These are phyloP conservation scores for Cyclotella cryptica DNA, from an alignment of 108 stramenopile genomes.

Conservation along the genomic window DNA sequence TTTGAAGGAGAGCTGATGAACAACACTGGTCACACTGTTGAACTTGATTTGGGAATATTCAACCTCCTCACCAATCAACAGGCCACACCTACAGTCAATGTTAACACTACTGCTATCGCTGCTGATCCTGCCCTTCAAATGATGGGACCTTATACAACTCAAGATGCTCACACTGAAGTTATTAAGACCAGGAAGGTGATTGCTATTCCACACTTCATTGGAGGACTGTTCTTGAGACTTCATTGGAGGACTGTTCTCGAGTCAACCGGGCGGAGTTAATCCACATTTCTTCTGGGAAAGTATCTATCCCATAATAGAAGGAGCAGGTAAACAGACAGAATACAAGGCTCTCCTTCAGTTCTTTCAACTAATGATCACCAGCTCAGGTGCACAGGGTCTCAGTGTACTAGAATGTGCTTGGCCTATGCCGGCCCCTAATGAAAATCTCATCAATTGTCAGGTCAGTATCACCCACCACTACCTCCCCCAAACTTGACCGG, in stretches of 20 bases:
- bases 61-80: constrained; percentile 12
- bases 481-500: background rate
- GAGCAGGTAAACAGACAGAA: constrained; percentile 4
- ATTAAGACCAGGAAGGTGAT: constrained; percentile 17
- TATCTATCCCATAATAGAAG: constrained; percentile 12
- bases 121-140: constrained; percentile 5
- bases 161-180: constrained; percentile 13
- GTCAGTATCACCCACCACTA: background rate
- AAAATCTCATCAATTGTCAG: constrained; percentile 1
- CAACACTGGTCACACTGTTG: constrained; percentile 3
- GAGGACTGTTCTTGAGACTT: constrained; percentile 15
- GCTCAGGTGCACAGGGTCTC: background rate
- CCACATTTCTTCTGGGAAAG: constrained; percentile 14
- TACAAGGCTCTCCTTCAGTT: too few species aligned
- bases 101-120: background rate
- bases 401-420: background rate
- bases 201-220: constrained; percentile 23
- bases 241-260: too few species aligned
- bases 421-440: constrained; percentile 10
- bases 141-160: constrained; percentile 15
- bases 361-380: constrained; percentile 14
- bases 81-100: background rate
- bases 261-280: constrained; percentile 8
- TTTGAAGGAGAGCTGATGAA: constrained; percentile 20
- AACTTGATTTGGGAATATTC: background rate